Conservation (phyloP, 345 rosid species). For the Physaria fendleri region DNA sequence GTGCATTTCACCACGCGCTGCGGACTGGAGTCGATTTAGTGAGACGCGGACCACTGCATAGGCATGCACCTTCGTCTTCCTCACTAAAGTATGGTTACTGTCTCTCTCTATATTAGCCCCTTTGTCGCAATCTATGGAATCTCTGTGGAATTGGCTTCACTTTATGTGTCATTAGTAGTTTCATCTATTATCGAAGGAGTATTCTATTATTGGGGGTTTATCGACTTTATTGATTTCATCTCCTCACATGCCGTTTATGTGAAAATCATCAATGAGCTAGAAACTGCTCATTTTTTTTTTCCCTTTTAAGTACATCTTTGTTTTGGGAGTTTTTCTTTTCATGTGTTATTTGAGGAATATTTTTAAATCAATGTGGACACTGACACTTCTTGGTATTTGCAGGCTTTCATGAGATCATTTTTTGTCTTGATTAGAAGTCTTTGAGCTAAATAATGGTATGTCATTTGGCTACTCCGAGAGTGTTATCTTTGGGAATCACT, state of each 20-base stretch:
- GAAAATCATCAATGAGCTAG: background rate
- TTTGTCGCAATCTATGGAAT: conserved; percentile 14
- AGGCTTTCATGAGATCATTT: conserved; percentile 11
- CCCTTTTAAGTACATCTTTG: background rate
- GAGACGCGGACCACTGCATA: conserved; percentile 19
- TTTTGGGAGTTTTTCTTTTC: background rate
- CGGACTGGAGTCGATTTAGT: background rate
- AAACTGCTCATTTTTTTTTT: background rate
- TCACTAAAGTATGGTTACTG: background rate
- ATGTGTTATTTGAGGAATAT: background rate
- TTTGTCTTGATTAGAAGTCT: background rate
- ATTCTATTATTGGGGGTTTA: background rate
- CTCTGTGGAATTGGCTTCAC: background rate
- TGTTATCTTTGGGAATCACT: background rate
- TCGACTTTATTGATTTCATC: background rate
- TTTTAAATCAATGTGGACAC: too few species aligned
- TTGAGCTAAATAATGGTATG: too few species aligned
- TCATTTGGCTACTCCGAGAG: background rate
- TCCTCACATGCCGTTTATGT: conserved; percentile 5
- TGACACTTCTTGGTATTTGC: too few species aligned
- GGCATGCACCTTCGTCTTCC: conserved; percentile 17
- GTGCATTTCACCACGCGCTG: conserved; percentile 18
- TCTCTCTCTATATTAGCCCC: background rate
- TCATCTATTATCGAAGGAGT: background rate
- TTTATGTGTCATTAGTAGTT: background rate